Conservation (phyloP, 805 yeast species). For the Cyberlindnera amylophila region DNA sequence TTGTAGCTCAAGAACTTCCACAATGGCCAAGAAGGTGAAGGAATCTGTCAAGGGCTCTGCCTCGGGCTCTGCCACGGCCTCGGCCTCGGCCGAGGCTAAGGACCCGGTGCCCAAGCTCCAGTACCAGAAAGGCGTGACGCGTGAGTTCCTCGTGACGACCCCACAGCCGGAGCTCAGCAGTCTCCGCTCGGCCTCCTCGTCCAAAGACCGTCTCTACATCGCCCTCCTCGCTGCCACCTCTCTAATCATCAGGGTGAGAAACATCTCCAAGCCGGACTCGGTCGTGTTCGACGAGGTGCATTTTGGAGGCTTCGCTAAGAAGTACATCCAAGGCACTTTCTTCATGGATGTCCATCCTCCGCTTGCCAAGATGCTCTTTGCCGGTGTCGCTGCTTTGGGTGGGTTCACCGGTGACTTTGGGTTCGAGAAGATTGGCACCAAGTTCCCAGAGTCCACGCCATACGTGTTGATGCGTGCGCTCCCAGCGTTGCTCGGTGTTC, state of each 20-base stretch:
- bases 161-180: constrained; percentile 39
- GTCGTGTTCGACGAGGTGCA: constrained; percentile 93
- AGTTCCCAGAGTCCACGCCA: constrained; percentile 54
- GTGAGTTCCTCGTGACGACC: constrained; percentile 53
- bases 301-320: constrained; percentile 93
- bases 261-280: constrained; percentile 64
- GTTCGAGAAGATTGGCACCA: constrained; percentile 63
- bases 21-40: constrained; percentile 20
- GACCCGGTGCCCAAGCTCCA: constrained; percentile 45
- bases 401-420: constrained; percentile 71
- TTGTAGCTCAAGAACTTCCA: too few relatives aligned
- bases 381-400: constrained; percentile 61
- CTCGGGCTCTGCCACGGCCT: too few relatives aligned
- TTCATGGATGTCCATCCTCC: constrained; percentile 84
- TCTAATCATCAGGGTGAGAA: constrained; percentile 52
- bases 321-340: constrained; percentile 62
- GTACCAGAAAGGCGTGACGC: constrained; percentile 44
- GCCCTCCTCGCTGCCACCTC: constrained; percentile 48
- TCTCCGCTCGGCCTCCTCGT: constrained; percentile 37
- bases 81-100: too few relatives aligned
- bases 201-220: constrained; percentile 38
- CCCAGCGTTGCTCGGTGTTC: constrained; percentile 65
- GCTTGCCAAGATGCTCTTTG: constrained; percentile 69
- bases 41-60: too few relatives aligned
- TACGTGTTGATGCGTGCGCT: constrained; percentile 66